These are phyloP conservation scores for Scutellaria galericulata DNA, from an alignment of 257 asterid species.

Conservation along the genomic window DNA sequence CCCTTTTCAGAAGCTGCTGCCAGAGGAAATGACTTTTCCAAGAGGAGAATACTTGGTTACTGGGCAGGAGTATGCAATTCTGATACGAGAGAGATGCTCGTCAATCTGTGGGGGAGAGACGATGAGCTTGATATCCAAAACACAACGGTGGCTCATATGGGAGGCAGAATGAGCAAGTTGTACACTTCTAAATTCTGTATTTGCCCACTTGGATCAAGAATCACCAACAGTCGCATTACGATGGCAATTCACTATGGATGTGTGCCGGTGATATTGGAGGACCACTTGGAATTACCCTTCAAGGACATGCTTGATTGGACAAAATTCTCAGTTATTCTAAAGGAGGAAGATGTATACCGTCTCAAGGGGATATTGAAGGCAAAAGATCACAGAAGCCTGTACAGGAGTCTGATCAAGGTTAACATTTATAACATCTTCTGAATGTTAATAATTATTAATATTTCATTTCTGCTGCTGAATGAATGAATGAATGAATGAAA, in stretches of 20 bases:
- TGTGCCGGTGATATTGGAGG: slow-evolving; percentile 43
- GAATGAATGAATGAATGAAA: not conserved
- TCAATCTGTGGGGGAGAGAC: slow-evolving; percentile 26
- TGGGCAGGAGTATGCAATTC: slow-evolving; percentile 37
- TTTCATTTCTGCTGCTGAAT: not conserved
- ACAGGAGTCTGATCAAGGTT: slow-evolving; percentile 33
- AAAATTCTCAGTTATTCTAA: slow-evolving; percentile 33
- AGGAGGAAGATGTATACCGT: slow-evolving; percentile 12
- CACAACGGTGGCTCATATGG: not conserved
- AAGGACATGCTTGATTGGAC: slow-evolving; percentile 33
- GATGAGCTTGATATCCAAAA: slow-evolving; percentile 26
- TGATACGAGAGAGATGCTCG: slow-evolving; percentile 24
- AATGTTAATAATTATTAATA: not conserved
- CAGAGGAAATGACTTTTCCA: not conserved
- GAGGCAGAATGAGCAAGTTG: slow-evolving; percentile 13
- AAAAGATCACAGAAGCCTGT: slow-evolving; percentile 27
- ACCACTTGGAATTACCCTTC: slow-evolving; percentile 39
- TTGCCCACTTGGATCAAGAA: slow-evolving; percentile 35
- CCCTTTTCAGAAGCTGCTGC: slow-evolving; percentile 20
- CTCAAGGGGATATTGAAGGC: slow-evolving; percentile 35
- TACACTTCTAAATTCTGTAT: slow-evolving; percentile 35
- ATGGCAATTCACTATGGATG: slow-evolving; percentile 36
- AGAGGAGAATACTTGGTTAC: slow-evolving; percentile 32
- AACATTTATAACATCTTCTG: too few relatives aligned
- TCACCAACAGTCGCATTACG: slow-evolving; percentile 27